Base-by-base conservation (phyloP, 2,329 filamentous ascomycete genomes). In the Zelopaecilomyces penicillatus region DNA sequence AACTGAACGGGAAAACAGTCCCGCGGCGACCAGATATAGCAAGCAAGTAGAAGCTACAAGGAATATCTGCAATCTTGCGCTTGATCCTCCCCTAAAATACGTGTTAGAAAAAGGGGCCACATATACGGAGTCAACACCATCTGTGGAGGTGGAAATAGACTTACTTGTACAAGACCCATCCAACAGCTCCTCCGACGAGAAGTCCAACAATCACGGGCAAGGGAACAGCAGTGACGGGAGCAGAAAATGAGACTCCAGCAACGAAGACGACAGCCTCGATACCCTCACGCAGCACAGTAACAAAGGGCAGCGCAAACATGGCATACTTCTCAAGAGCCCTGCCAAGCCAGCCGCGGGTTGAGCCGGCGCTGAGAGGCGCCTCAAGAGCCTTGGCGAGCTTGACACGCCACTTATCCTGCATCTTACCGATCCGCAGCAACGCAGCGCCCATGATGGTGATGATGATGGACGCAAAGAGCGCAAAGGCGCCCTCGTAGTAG, bases 241-340 rank as follows among this genome's bases (percentile, higher is more conserved):
- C 71, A 1, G 81, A 78, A 44, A 95, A 80, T 3, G 84, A 83
- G 4, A 95, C 88, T 19, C 88, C 89, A 11, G 86, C 87, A 43
- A 94, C 80, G 62, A 94, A 95, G 27, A 95, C 77, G 32, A 95
- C 83, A 1, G 85, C 87, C 62, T 95, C 89, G 30, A 95, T 76
- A 3, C 88, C 89, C 62, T 95, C 88, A 32, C 89, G 74, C 10
- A 95, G 67, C n/a, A 93, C 84, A 0, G 88, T 95, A 59, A 95
- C 74, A 64, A 95, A 94, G 1, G 89, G 89, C 44, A 95, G 69
- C 38, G 87, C 65, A 61, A 94, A 93, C 84, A 95, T 87, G 57
- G 82, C 80, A 59, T 95, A 93, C 62, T 85, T 88, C 62, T 90
- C 83, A 19, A 73, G 65, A 67, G 78, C 85, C 44, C 69, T 65